Evolutionary conservation across 108 stramenopile species (phyloP), one percentile per base, ranked within the genome.

Genomic region (Pseudonitzschia pungens): DNA sequence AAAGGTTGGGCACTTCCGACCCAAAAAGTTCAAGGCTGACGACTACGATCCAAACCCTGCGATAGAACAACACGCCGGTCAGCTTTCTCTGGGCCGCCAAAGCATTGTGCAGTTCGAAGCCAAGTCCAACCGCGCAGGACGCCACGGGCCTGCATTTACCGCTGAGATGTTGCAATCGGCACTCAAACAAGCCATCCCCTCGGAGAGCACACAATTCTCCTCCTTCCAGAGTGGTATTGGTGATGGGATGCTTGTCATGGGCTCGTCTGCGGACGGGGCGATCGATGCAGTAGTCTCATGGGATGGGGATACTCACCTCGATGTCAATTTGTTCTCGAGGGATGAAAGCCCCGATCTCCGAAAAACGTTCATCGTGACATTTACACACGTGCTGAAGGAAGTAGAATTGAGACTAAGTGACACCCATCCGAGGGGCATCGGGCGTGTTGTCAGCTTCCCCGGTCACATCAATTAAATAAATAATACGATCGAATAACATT

Each of bases 251-350:
- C 65, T 87, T 10, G 67, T 72, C 57, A 55, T 85, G 48, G 82
- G 73, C 0, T 50, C 77, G 62, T 75, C 69, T 29, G 45, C 65
- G 1, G 64, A 60, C 45, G 87, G 80, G 24, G 79, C 70, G 32
- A 55, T 81, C 4, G 53, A 72, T 12, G 67, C 80, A 10, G 80
- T 86, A 18, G 24, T 55, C 26, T 8, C 54, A 4, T 91, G 88
- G 87, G 90, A 91, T 73, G 90, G 90, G 41, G 64, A 60, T 26
- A 58, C 29, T 20, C 83, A 83, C 43, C 64, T 91, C 33, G 82
- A 86, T 52, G 66, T 87, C 27, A 91, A 91, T 63, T 48, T 87
- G 11, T 91, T 87, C 72, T 74, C 82, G 14, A 79, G 77, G 28
- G 73, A 78, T 56, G 84, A 89, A 68, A 63, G 20, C 48, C 44